Percentiles rank a stretch among this genome's conserved stretches.
These are phyloP conservation scores for Ophioceras dolichostomum DNA, from an alignment of 2,329 filamentous ascomycete genomes.

Conservation along the genomic window DNA sequence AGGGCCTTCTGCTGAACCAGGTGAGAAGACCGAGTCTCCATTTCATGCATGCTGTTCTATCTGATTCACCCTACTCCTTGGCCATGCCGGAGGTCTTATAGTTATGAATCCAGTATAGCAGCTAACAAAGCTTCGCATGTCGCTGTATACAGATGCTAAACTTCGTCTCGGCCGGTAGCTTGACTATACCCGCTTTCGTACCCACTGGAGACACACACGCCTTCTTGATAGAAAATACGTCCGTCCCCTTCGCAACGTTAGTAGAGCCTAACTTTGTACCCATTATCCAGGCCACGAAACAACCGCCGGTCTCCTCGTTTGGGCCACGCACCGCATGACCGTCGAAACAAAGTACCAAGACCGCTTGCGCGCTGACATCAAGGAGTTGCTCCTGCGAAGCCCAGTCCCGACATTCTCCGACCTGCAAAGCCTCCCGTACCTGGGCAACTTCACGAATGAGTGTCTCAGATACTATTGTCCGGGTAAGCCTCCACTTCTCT, in stretches of 20 bases:
- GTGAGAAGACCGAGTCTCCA: too few relatives aligned
- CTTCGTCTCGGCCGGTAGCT: constrained; percentile 7
- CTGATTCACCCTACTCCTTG: too few relatives aligned
- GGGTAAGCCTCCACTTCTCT: constrained; percentile 7
- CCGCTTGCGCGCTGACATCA: constrained; percentile 19
- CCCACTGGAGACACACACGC: too few relatives aligned
- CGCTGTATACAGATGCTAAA: constrained; percentile 10
- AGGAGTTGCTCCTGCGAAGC: constrained; percentile 23
- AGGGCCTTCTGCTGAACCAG: constrained; percentile 7
- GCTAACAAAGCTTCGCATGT: too few relatives aligned
- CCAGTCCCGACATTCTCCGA: constrained; percentile 4
- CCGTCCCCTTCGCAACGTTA: too few relatives aligned
- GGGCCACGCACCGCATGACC: constrained; percentile 18
- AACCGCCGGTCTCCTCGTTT: constrained; percentile 17
- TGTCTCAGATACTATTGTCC: constrained; percentile 19
- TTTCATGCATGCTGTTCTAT: too few relatives aligned
- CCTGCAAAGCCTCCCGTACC: constrained; percentile 14
- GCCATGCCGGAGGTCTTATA: too few relatives aligned
- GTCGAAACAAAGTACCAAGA: constrained; percentile 17
- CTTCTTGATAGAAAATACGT: too few relatives aligned
- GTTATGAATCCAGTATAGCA: too few relatives aligned
- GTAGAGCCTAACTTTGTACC: too few relatives aligned
- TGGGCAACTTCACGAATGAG: constrained; percentile 22
- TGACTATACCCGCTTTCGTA: too few relatives aligned
- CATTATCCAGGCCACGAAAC: constrained; percentile 22